phyloP scores from a whole-genome alignment of 306 rosid species.

The Bauhinia variegata region DNA sequence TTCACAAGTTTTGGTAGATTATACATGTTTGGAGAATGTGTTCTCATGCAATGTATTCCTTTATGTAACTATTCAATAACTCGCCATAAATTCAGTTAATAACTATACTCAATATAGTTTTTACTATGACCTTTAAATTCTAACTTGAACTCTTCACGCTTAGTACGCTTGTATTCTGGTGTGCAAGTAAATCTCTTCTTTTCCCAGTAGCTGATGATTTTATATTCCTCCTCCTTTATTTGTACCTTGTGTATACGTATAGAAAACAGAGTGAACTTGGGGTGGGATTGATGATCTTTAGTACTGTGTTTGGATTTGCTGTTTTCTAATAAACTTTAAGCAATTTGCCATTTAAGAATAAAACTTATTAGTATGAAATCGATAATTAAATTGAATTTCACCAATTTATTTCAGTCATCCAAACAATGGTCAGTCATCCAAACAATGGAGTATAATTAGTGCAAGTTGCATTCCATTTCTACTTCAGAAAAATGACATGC shows the following conservation, averaged over 20 bases:
- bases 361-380: too few species aligned
- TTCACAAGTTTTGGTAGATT: not conserved
- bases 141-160: conserved; percentile 66
- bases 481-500: too few species aligned
- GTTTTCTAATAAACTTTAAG: too few species aligned
- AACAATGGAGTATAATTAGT: too few species aligned
- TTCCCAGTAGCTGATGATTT: conserved; percentile 7
- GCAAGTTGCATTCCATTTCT: too few species aligned
- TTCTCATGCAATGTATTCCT: not conserved
- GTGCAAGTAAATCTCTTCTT: conserved; percentile 45
- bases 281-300: too few species aligned
- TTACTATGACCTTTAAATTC: conserved; percentile 64
- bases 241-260: not conserved
- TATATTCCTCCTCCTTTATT: not conserved
- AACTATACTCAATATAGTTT: not conserved
- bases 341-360: too few species aligned
- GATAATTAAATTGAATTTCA: too few species aligned
- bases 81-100: not conserved
- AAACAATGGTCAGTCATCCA: too few species aligned
- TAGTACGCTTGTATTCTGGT: conserved; percentile 81
- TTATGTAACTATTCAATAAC: not conserved
- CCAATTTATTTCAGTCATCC: too few species aligned
- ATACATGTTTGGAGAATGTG: not conserved
- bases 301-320: too few species aligned
- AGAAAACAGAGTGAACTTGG: too few species aligned